Evolutionary conservation across 1,284 basidiomycete genomes (phyloP), one percentile per base, ranked within the genome.

Genomic region (Vanrija pseudolonga): DNA sequence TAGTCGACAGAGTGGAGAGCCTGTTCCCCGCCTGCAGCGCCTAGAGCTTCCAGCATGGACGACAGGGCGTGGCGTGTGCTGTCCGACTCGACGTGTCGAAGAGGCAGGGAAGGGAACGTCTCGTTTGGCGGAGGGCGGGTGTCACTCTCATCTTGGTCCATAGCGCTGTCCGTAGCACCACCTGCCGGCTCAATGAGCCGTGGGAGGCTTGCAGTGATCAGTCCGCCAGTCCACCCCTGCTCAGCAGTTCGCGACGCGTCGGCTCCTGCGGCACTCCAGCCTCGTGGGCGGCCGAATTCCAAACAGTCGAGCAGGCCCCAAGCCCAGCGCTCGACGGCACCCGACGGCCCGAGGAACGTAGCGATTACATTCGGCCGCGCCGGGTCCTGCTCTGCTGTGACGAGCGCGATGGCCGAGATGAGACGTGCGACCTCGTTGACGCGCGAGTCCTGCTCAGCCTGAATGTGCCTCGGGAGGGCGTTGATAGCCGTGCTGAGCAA

Each of bases 251-350:
- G 50, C n/a, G 50, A 58, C 4, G 63, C 64, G 0, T 26, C 42
- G 39, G 45, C 57, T 47, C 41, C 57, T 5, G 76, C 72, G 14
- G 81, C 80, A 15, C 24, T 79, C 78, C 61, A 85, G 17, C 71
- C 72, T 0, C 80, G 68, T 4, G 85, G 86, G 32, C 81, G 79
- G 1, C 78, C 79, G 56, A 94, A 83, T 63, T 89, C 85, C 24
- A 94, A 76, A 15, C 86, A 88, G 3, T 84, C 82, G 24, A 95
- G 79, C 2, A 95, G 68, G 41, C 83, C 82, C 85, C 87, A 90
- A 1, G 89, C 89, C 92, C 91, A 95, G 71, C 85, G 85, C 64
- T 94, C 89, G 18, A 95, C 84, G 0, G 87, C 85, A 5, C 91
- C 91, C 0, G 78, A 81, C 0, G 90, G 87, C 3, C 91, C 90